Base-by-base conservation (phyloP, 1,284 basidiomycete genomes). In the Cutaneotrichosporon arboriforme region DNA sequence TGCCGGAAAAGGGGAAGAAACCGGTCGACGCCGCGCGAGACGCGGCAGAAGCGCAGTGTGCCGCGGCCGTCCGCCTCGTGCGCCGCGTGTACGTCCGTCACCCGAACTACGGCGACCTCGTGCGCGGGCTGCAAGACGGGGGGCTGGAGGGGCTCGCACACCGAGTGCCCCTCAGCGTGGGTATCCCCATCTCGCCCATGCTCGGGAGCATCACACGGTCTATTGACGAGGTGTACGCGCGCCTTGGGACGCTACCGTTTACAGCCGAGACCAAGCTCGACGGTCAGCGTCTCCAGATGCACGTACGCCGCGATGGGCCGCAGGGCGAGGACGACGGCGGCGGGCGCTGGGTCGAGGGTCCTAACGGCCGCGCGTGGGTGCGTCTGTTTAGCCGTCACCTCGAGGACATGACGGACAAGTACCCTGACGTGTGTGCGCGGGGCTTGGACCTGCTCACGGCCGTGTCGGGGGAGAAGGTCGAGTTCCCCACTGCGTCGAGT, bases 381-480 rank as follows among this genome's bases (percentile, higher is more conserved):
- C 81, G 84, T 47, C 78, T 94, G 41, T 96, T 96, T 76, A 89
- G 87, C 52, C 81, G 74, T 31, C 90, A 94, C 76, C 77, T 96
- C 22, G 91, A 94, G 74, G 86, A 92, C 65, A 92, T 92, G 88
- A 92, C 89, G 3, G 82, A 83, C 59, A 90, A 91, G 85, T 97
- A 96, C 70, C 92, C 92, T 12, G 92, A 97, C 72, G 81, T 96
- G 34, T 79, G 83, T 52, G 78, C 79, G 20, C 74, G 87, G 36
- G 79, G 84, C 34, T 75, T 53, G 54, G 64, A 43, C 62, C 74
- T 67, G 54, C 77, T 70, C 17, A 52, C 57, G 22, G 7, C 22
- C 4, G 21, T 23, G 60, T 23, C 65, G 15, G n/a, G 8, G 18
- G 42, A 39, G 3, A 44, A 21, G n/a, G 43, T 21, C n/a, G 21